Percentiles rank a stretch among this genome's conserved stretches.
Conservation (phyloP, 257 asterid species). For the Fraxinus cuspidata region DNA sequence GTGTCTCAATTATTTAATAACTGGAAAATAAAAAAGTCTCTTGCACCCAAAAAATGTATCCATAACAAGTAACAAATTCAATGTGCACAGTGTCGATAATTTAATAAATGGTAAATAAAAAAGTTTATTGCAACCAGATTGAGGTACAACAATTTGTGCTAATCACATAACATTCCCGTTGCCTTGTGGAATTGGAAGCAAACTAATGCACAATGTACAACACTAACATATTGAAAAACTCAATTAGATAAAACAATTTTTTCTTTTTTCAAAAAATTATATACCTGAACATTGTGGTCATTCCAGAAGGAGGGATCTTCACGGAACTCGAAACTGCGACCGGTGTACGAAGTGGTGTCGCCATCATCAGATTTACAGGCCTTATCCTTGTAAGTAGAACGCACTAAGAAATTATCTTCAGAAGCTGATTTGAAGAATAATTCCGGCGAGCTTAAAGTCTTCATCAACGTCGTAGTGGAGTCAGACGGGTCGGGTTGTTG, state of each 20-base stretch:
- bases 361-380: slow-evolving; percentile 42
- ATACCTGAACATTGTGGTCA: slow-evolving; percentile 86
- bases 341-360: slow-evolving; percentile 20
- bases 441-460: slow-evolving; percentile 72
- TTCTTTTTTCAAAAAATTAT: neutral
- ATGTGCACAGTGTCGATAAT: too few species aligned
- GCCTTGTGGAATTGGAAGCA: neutral
- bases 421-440: slow-evolving; percentile 49
- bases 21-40: too few species aligned
- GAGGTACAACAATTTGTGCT: neutral
- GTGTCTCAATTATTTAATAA: too few species aligned
- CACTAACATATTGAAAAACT: neutral
- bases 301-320: slow-evolving; percentile 86
- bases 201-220: neutral
- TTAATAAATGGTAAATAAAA: too few species aligned
- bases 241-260: neutral
- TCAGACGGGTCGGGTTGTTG: slow-evolving; percentile 41
- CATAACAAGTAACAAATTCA: too few species aligned
- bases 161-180: neutral
- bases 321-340: slow-evolving; percentile 61
- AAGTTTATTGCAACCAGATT: neutral
- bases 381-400: slow-evolving; percentile 35
- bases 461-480: slow-evolving; percentile 33
- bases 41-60: neutral
- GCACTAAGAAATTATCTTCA: slow-evolving; percentile 31